A percentile compares a stretch with the other conserved stretches of the same genome.
phyloP scores from a whole-genome alignment of 805 yeast genomes.

The Ogataea trehalophila region DNA sequence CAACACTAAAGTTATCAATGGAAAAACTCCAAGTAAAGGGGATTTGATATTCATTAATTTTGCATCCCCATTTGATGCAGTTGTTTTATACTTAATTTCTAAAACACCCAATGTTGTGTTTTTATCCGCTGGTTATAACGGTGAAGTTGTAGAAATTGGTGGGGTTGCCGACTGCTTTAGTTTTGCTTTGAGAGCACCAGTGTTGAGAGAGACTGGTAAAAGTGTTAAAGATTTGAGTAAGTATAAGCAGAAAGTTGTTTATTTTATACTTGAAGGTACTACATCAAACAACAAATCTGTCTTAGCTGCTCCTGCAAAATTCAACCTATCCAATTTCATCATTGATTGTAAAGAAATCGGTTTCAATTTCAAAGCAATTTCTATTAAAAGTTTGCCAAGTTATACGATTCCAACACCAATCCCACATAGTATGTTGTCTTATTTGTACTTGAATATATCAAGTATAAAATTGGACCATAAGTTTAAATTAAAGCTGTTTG shows the following conservation, averaged over 20 bases:
- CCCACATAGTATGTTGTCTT: conserved; percentile 16
- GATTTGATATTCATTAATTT: conserved; percentile 56
- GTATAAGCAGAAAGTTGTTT: conserved; percentile 40
- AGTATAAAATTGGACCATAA: conserved; percentile 9
- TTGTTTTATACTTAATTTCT: conserved; percentile 26
- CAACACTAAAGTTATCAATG: conserved; percentile 29
- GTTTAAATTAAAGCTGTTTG: conserved; percentile 22
- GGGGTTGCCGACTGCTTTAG: conserved; percentile 9
- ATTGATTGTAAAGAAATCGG: not conserved
- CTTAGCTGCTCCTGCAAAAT: conserved; percentile 44
- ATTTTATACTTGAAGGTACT: conserved; percentile 74
- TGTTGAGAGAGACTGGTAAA: not conserved
- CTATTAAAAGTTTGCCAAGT: conserved; percentile 35
- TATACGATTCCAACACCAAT: conserved; percentile 32
- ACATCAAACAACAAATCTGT: conserved; percentile 79
- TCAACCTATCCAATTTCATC: conserved; percentile 14
- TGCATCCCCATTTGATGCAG: conserved; percentile 54
- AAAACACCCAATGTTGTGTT: conserved; percentile 8
- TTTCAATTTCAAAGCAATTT: conserved; percentile 32
- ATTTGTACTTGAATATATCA: conserved; percentile 9
- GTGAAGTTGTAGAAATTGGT: conserved; percentile 9
- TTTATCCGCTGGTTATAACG: conserved; percentile 15
- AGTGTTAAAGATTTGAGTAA: conserved; percentile 17
- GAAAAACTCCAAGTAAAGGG: conserved; percentile 34
- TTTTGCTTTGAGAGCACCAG: conserved; percentile 16